Evolutionary conservation across 805 yeast genomes (phyloP), one percentile per base, ranked within the genome.

Genomic region (Myxozyma udenii): DNA sequence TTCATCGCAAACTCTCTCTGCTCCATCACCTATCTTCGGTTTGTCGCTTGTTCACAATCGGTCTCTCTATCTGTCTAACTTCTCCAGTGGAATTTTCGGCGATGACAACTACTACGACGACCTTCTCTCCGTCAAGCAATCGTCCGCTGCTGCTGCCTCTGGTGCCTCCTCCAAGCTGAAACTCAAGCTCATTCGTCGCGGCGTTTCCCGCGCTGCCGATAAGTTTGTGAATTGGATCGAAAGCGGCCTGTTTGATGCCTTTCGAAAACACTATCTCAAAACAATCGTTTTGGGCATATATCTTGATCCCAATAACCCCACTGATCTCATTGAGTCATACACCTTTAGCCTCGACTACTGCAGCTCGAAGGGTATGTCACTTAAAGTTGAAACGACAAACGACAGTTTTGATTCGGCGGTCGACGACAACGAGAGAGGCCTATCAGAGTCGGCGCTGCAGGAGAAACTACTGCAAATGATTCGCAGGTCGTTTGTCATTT

Each of bases 1-100:
- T 70, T 79, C 65, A 56, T 80, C 16, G 64, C 72, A 0, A 77
- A 78, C 73, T 73, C 83, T 0, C 69, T 81, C 57, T 81, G 84
- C 1, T 79, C 84, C 59, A 67, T 81, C 24, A 75, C 82, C 1
- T 81, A 73, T 58, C 64, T 81, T 14, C 41, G 62, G 57, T 47
- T 24, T 4, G 45, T 35, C 21, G 35, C 24, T 25, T 16, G 24
- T 26, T 18, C 22, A 4, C 44, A 12, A 12, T 47, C 21, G 35
- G 14, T 24, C 32, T 35, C 19, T 44, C 24, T n/a, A 44, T 42
- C 21, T 12, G 33, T 12, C n/a, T 3, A 18, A 36, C 16, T 21
- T 23, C 32, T 23, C 7, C 37, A 69, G 85, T 51, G 81, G 82
- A 1, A 65, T 81, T 19, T 81, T 81, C 53, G 78, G 78, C 5